These are phyloP conservation scores for Yamadazyma triangularis DNA, from an alignment of 1,139 yeast species.

Conservation along the genomic window DNA sequence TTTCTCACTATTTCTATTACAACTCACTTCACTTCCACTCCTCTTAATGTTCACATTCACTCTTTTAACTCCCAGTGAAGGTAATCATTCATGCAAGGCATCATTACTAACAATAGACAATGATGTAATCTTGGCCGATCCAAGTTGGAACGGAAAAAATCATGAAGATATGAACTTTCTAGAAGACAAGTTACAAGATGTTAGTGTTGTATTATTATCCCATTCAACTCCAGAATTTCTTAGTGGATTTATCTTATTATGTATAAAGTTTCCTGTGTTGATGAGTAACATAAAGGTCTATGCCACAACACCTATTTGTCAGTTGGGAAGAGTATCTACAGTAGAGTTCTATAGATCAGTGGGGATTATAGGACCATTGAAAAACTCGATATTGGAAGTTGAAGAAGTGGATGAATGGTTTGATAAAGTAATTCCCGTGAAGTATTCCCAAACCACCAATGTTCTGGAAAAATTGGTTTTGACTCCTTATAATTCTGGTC, in stretches of 20 bases:
- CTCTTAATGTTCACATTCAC: constrained; percentile 39
- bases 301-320: constrained; percentile 83
- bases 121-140: constrained; percentile 59
- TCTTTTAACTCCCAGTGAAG: constrained; percentile 28
- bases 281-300: constrained; percentile 71
- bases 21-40: too few relatives aligned
- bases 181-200: constrained; percentile 41
- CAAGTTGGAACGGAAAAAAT: constrained; percentile 61
- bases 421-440: constrained; percentile 63
- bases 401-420: constrained; percentile 78
- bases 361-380: constrained; percentile 74
- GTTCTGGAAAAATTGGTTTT: constrained; percentile 56
- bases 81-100: constrained; percentile 35
- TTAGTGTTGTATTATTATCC: constrained; percentile 71
- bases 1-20: too few relatives aligned
- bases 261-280: constrained; percentile 54
- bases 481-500: constrained; percentile 91
- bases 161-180: constrained; percentile 39
- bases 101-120: constrained; percentile 41
- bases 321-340: constrained; percentile 81
- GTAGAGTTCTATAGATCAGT: constrained; percentile 71
- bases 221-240: constrained; percentile 80
- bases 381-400: constrained; percentile 56
- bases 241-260: constrained; percentile 74
- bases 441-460: constrained; percentile 74